Conservation (phyloP, 2,329 filamentous ascomycete genomes). For the Monilinia laxa region DNA sequence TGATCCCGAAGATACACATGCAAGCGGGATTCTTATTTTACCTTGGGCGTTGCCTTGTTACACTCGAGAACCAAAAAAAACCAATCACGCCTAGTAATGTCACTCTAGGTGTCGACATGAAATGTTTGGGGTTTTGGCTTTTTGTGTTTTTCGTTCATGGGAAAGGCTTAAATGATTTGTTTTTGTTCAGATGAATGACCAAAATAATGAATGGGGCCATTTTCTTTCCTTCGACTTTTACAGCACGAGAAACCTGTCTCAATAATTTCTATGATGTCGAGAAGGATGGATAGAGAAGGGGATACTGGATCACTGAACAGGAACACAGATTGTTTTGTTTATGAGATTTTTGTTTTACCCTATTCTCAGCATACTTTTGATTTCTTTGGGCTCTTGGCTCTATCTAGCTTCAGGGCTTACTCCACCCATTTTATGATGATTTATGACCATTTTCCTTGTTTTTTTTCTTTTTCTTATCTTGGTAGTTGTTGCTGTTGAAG, state of each 20-base stretch:
- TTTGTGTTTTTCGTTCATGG: conserved; percentile 19
- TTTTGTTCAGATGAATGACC: conserved; percentile 21
- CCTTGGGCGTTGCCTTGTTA: conserved; percentile 23
- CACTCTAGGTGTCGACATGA: conserved; percentile 34
- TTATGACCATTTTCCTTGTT: conserved; percentile 19
- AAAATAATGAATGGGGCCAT: conserved; percentile 20
- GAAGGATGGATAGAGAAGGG: conserved; percentile 20
- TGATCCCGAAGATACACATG: conserved; percentile 39
- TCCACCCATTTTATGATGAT: conserved; percentile 20
- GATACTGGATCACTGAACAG: conserved; percentile 19
- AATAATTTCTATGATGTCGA: conserved; percentile 18
- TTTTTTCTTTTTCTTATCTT: not conserved
- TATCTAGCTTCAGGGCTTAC: not conserved
- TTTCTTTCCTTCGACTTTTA: conserved; percentile 6
- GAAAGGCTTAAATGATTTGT: conserved; percentile 24
- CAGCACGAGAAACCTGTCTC: conserved; percentile 18
- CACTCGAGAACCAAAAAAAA: conserved; percentile 20
- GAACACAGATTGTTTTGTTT: conserved; percentile 11
- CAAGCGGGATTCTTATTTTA: conserved; percentile 24
- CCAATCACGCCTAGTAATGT: conserved; percentile 37
- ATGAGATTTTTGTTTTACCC: not conserved
- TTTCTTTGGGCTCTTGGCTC: conserved; percentile 8
- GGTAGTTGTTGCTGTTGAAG: conserved; percentile 11
- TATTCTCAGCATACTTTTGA: not conserved
- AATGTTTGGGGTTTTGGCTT: conserved; percentile 15